These are phyloP conservation scores for Tuber umbilicatum DNA, from an alignment of 495 filamentous ascomycete genomes.

Conservation along the genomic window DNA sequence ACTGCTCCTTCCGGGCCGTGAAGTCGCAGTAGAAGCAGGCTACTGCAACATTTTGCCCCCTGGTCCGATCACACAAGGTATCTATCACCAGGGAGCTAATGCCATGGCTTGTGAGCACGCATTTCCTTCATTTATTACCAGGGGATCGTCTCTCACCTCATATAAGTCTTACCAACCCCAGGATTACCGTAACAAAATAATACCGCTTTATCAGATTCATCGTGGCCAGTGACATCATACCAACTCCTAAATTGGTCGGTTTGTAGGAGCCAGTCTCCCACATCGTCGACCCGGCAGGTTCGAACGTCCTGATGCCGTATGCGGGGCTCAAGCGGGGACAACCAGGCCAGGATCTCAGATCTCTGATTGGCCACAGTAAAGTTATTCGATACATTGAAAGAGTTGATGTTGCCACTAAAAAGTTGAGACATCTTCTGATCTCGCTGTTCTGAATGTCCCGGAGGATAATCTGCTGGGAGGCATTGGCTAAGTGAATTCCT, in stretches of 20 bases:
- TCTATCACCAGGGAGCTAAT: background rate
- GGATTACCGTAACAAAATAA: background rate
- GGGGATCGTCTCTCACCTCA: background rate
- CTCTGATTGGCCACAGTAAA: background rate
- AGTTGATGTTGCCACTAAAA: background rate
- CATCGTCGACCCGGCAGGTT: background rate
- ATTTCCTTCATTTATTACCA: background rate
- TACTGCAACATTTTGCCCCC: background rate
- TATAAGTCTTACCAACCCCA: background rate
- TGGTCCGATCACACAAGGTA: background rate
- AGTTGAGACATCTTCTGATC: background rate
- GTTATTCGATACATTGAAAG: background rate
- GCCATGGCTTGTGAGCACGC: background rate
- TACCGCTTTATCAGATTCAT: background rate
- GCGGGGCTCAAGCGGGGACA: background rate
- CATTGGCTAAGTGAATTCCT: background rate
- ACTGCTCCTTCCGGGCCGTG: background rate
- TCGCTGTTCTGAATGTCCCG: background rate
- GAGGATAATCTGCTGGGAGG: background rate
- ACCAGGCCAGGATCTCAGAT: background rate
- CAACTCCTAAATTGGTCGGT: background rate
- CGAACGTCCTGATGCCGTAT: background rate
- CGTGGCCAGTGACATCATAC: background rate
- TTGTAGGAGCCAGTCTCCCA: background rate
- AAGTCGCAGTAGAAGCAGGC: constrained; percentile 1